Evolutionary conservation across 106 monocot genomes (phyloP), one percentile per base, ranked within the genome.

Genomic region (Acorus gramineus): DNA sequence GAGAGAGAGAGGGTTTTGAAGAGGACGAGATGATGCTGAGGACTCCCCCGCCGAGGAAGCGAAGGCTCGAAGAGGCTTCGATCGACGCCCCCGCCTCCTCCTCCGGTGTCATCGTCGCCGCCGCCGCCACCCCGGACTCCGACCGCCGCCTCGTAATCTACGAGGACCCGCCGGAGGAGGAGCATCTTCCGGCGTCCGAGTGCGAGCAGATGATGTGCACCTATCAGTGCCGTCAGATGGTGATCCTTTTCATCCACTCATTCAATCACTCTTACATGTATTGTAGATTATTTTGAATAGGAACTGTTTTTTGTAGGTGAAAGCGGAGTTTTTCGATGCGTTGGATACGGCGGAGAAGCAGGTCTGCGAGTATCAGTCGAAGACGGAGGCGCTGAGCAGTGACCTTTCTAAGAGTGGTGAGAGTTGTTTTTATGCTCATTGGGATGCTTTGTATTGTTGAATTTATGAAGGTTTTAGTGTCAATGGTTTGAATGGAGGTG

Each of bases 201-300:
- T 55, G 71, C 12, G 77, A 77, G 42, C 60, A 79, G 53, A 65
- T 86, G 71, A 79, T 90, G 66, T 94, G 93, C 89, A 84, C 86
- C 58, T 90, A 94, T 76, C 83, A 89, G 49, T 94, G 93, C 73
- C 93, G 93, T 52, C 93, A 94, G 75, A 89, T 94, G 93, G 93
- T 93, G 64, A 78, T 57, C 14, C 44, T 28, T 44, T 47, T 49
- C 3, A n/a, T 8, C 52, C 3, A 4, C 14, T 14, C 0, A 48
- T 11, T 11, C 4, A 12, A 2, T 3, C 55, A 5, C 5, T 52
- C 10, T 59, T 2, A n/a, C 9, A 8, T 11, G 2, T 12, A 47
- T 11, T n/a, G 4, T 64, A 50, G 13, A 28, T 47, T 12, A 1
- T 67, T 42, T 42, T 67, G 13, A 11, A 2, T 46, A 8, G 7